Evolutionary conservation across 768 basidiomycete species (phyloP).

Genomic region (Coprinopsis cinerea): DNA sequence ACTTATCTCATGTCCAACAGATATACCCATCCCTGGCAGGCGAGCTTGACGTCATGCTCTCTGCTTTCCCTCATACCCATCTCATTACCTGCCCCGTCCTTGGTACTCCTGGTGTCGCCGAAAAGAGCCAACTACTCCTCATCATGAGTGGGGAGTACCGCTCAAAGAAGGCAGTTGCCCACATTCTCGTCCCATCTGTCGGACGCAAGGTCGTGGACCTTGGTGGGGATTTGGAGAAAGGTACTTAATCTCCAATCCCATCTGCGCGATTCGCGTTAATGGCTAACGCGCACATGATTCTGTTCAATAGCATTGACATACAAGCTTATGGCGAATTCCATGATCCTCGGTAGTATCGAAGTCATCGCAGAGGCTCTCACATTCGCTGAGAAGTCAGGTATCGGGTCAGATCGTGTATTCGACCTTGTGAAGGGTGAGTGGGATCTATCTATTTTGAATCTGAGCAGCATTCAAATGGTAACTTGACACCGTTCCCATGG

Average conservation of each 20-base stretch:
- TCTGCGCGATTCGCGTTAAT: too few relatives aligned
- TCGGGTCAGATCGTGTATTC: slow-evolving; percentile 55
- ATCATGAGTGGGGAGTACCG: slow-evolving; percentile 75
- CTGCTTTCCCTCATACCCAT: slow-evolving; percentile 49
- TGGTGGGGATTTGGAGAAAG: slow-evolving; percentile 83
- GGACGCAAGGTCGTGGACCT: slow-evolving; percentile 76
- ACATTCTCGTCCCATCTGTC: slow-evolving; percentile 74
- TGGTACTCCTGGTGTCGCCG: slow-evolving; percentile 62
- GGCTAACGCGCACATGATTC: too few relatives aligned
- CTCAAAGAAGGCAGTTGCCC: slow-evolving; percentile 77
- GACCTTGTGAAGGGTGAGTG: slow-evolving; percentile 52
- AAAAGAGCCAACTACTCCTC: slow-evolving; percentile 59
- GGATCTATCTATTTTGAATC: neutral
- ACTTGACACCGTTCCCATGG: neutral
- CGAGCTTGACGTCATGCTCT: slow-evolving; percentile 67
- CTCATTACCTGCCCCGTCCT: slow-evolving; percentile 79
- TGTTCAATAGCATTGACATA: slow-evolving; percentile 64
- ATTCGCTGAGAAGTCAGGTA: slow-evolving; percentile 78
- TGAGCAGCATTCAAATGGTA: neutral
- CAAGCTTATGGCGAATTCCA: slow-evolving; percentile 77
- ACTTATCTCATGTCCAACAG: slow-evolving; percentile 23
- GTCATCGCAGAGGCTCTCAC: slow-evolving; percentile 80
- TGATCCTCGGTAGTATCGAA: slow-evolving; percentile 74
- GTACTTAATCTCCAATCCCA: slow-evolving; percentile 26
- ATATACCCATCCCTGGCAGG: slow-evolving; percentile 54